Base-by-base conservation (phyloP, 2,329 filamentous ascomycete genomes). In the Fusarium nodosum region DNA sequence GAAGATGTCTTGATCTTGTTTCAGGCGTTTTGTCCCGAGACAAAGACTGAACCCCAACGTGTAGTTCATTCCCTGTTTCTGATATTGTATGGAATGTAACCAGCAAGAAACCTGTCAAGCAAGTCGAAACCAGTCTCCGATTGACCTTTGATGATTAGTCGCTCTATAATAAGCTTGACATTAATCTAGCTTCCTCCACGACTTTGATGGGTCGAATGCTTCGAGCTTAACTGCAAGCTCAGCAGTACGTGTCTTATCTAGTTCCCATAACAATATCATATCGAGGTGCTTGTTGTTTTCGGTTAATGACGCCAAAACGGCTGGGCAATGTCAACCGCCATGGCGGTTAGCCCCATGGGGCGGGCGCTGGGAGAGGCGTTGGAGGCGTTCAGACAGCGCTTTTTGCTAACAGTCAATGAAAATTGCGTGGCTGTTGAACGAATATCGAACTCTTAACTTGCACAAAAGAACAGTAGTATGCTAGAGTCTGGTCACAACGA, bases 311-410 rank as follows among this genome's bases (percentile, higher is more conserved):
- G 53, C 36, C 60, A 51, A 31, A 20, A 8, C 16, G 33, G 47
- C 60, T 28, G 16, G 51, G 45, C 45, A n/a, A 56, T 51, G 31
- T 15, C 28, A 24, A 31, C 36, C 46, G 30, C n/a, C 44, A 41
- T 57, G 45, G 46, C 30, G 57, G 54, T 42, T 42, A 54, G 50
- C 28, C 18, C 15, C 16, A 36, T 48, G 42, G 58, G 58, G 46
- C 41, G 39, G 56, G 58, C 65, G 38, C 46, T 50, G 56, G 55
- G 38, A 59, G 31, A 41, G 63, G 59, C 56, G 52, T 70, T 56
- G 53, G 39, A 30, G 54, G 45, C 50, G 30, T 52, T 26, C n/a
- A 56, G 54, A 66, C 47, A 50, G 38, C 20, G 50, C 46, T 53
- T 34, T 24, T 67, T 31, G 24, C 5, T 13, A 44, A 18, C 16